Conservation (phyloP, 768 basidiomycete genomes). For the Lactifluus piperatus region DNA sequence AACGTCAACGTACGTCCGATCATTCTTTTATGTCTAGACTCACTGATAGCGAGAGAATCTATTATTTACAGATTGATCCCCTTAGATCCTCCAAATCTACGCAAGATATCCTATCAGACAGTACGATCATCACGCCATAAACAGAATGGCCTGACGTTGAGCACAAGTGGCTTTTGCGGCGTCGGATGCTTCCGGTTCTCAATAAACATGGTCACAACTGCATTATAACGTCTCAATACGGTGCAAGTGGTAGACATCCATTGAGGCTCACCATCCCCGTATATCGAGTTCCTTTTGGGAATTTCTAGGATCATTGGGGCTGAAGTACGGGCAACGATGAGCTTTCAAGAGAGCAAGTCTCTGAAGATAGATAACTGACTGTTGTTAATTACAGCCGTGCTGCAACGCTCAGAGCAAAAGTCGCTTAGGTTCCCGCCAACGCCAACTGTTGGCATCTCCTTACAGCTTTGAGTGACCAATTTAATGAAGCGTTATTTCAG, state of each 20-base stretch:
- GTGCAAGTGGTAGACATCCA: neutral
- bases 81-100: slow-evolving; percentile 24
- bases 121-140: neutral
- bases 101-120: neutral
- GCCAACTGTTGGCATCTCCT: slow-evolving; percentile 15
- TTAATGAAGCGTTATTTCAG: neutral
- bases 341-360: neutral
- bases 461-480: slow-evolving; percentile 14
- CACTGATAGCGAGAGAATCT: slow-evolving; percentile 22
- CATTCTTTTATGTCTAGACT: neutral
- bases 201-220: slow-evolving; percentile 21
- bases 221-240: neutral
- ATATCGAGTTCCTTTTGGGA: slow-evolving; percentile 3
- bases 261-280: slow-evolving; percentile 9
- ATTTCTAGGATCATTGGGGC: slow-evolving; percentile 16
- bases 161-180: slow-evolving; percentile 6
- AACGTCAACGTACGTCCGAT: neutral
- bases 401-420: slow-evolving; percentile 23
- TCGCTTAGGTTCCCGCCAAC: slow-evolving; percentile 21
- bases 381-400: slow-evolving; percentile 2
- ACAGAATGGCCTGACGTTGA: slow-evolving; percentile 8
- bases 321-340: neutral
- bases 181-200: slow-evolving; percentile 21
- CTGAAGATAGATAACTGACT: slow-evolving; percentile 1
- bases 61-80: slow-evolving; percentile 7